These are phyloP conservation scores for Escovopsis sp. DNA, from an alignment of 2,329 filamentous ascomycete species.

Conservation along the genomic window DNA sequence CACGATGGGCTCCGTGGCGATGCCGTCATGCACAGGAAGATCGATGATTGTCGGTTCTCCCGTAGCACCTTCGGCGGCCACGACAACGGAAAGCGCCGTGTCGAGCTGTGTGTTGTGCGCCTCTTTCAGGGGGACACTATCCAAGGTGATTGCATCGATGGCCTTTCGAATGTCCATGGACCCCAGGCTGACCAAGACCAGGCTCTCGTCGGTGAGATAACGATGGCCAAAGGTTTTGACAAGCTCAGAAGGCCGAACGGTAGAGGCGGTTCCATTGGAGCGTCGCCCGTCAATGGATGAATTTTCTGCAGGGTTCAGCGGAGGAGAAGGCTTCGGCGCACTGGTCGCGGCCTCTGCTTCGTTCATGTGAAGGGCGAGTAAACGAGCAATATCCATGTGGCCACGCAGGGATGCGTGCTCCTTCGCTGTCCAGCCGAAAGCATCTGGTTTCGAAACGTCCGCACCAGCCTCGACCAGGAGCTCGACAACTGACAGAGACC, in stretches of 20 bases:
- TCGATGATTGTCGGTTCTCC: slow-evolving; percentile 86
- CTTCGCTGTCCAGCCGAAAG: slow-evolving; percentile 84
- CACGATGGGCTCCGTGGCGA: slow-evolving; percentile 82
- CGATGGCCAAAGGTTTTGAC: slow-evolving; percentile 94
- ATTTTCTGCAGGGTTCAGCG: slow-evolving; percentile 25
- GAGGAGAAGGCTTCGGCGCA: slow-evolving; percentile 9
- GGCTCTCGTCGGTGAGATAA: slow-evolving; percentile 76
- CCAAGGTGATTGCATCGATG: slow-evolving; percentile 67
- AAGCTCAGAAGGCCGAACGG: slow-evolving; percentile 49
- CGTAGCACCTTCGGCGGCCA: slow-evolving; percentile 70
- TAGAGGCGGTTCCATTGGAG: slow-evolving; percentile 34
- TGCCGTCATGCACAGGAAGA: slow-evolving; percentile 83
- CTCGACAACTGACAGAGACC: slow-evolving; percentile 59
- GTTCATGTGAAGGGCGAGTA: slow-evolving; percentile 40
- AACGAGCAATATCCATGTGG: slow-evolving; percentile 65
- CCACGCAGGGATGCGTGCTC: slow-evolving; percentile 87
- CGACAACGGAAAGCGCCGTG: slow-evolving; percentile 80
- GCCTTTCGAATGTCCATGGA: slow-evolving; percentile 88
- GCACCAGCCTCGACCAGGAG: slow-evolving; percentile 67
- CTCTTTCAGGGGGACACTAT: slow-evolving; percentile 72
- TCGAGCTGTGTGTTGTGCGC: slow-evolving; percentile 90
- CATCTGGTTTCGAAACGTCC: slow-evolving; percentile 59
- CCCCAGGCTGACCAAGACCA: slow-evolving; percentile 84
- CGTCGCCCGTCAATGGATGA: slow-evolving; percentile 48
- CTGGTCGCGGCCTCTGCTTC: slow-evolving; percentile 16